A percentile compares a stretch with the other conserved stretches of the same genome.
phyloP scores from a whole-genome alignment of 345 rosid genomes.

The Garcia nutans region DNA sequence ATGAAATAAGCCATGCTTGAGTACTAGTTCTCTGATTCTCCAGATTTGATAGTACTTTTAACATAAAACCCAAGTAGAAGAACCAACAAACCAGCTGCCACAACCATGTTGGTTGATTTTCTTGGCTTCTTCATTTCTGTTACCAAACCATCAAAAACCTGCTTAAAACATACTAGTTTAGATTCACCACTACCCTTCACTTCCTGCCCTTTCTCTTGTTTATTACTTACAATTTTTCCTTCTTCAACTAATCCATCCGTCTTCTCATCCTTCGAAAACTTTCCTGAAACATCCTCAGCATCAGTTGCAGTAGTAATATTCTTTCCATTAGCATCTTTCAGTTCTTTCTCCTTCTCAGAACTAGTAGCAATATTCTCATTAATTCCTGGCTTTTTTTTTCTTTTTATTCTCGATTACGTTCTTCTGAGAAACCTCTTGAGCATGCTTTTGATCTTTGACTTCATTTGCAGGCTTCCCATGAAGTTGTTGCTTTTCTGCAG shows the following conservation, averaged over 20 bases:
- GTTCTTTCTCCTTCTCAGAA: neutral
- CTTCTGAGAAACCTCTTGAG: neutral
- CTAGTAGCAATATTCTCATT: no score
- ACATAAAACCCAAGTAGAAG: conserved; percentile 7
- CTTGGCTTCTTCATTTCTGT: conserved; percentile 3
- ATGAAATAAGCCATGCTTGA: no score
- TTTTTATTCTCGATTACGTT: neutral
- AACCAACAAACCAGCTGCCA: neutral
- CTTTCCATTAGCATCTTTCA: neutral
- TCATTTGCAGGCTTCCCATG: neutral
- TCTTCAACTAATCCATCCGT: neutral
- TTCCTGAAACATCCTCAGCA: neutral
- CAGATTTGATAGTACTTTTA: neutral
- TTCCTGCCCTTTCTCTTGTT: no score
- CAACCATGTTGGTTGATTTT: neutral
- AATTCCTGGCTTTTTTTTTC: no score
- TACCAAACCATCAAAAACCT: neutral
- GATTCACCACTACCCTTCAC: no score
- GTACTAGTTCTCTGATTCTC: neutral
- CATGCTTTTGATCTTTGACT: neutral
- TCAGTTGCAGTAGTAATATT: neutral
- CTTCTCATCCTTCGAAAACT: neutral
- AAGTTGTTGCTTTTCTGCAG: neutral
- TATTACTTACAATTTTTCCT: neutral
- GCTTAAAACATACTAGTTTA: neutral